Conservation (phyloP, 805 yeast species). For the Zygotorulaspora danielsina region DNA sequence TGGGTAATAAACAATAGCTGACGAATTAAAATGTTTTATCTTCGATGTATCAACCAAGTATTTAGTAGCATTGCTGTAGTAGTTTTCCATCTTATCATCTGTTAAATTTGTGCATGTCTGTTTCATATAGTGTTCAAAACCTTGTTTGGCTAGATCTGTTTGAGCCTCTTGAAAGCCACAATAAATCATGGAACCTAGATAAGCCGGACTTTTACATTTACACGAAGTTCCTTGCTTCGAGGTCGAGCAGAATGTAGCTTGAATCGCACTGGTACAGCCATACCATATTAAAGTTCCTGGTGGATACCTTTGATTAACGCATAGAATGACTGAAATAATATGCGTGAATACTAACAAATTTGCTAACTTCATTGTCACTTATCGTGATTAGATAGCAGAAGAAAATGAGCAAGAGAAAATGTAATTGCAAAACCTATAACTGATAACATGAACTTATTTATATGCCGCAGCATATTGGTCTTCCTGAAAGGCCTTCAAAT, state of each 20-base stretch:
- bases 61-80: slow-evolving; percentile 43
- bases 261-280: slow-evolving; percentile 28
- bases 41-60: slow-evolving; percentile 36
- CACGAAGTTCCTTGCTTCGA: slow-evolving; percentile 21
- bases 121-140: slow-evolving; percentile 8
- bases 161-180: slow-evolving; percentile 21
- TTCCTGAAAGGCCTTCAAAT: too few relatives aligned
- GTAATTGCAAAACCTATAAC: too few relatives aligned
- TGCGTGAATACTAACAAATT: background rate
- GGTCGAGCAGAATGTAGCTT: slow-evolving; percentile 27
- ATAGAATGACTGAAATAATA: background rate
- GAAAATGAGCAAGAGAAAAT: background rate
- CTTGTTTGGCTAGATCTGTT: slow-evolving; percentile 4
- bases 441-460: too few relatives aligned
- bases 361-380: background rate
- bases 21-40: slow-evolving; percentile 35
- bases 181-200: slow-evolving; percentile 29
- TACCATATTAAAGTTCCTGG: slow-evolving; percentile 19
- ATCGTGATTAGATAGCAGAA: background rate
- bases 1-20: slow-evolving; percentile 36
- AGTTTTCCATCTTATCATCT: slow-evolving; percentile 31
- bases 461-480: too few relatives aligned
- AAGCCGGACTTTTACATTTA: slow-evolving; percentile 23
- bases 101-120: slow-evolving; percentile 35
- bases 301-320: slow-evolving; percentile 13